These are phyloP conservation scores for Allomyces macrogynus DNA, from an alignment of 192 early-diverging fungal genomes.

Conservation along the genomic window DNA sequence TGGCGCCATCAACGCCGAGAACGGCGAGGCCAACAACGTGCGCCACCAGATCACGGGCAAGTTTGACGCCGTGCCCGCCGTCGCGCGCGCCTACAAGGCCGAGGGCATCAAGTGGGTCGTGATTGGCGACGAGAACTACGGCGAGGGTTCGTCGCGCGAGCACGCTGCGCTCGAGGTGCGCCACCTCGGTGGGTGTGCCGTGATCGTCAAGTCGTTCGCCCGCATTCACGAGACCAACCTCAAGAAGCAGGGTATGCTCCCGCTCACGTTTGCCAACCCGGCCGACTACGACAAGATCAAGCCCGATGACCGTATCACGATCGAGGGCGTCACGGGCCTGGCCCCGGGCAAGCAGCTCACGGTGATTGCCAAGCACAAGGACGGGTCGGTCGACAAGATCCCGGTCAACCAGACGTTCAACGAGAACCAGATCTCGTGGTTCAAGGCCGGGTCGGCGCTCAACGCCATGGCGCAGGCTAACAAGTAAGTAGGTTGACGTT, in stretches of 20 bases:
- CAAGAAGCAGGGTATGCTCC: slow-evolving; percentile 98
- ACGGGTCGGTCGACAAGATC: slow-evolving; percentile 58
- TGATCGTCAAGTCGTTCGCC: slow-evolving; percentile 92
- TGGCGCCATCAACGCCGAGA: slow-evolving; percentile 82
- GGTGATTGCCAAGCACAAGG: slow-evolving; percentile 57
- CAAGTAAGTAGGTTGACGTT: too few relatives aligned
- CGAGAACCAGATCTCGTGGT: slow-evolving; percentile 96
- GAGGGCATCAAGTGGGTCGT: slow-evolving; percentile 74
- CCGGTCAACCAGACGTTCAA: slow-evolving; percentile 94
- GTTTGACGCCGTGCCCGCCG: slow-evolving; percentile 77
- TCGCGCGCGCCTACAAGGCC: slow-evolving; percentile 90
- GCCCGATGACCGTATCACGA: slow-evolving; percentile 67
- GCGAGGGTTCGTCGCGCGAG: slow-evolving; percentile 97
- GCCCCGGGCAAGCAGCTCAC: slow-evolving; percentile 69
- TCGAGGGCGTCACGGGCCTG: slow-evolving; percentile 67
- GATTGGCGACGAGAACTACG: slow-evolving; percentile 98
- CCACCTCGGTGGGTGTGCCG: slow-evolving; percentile 79
- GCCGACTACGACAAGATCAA: slow-evolving; percentile 83
- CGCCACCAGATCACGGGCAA: slow-evolving; percentile 22
- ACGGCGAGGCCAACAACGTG: slow-evolving; percentile 39
- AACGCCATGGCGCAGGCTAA: slow-evolving; percentile 47
- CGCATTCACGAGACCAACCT: slow-evolving; percentile 99
- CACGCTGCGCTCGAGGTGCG: slow-evolving; percentile 95
- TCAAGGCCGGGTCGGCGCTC: slow-evolving; percentile 81
- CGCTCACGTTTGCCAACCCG: slow-evolving; percentile 83